phyloP scores from a whole-genome alignment of 768 basidiomycete species.

The Hysterangium stoloniferum region DNA sequence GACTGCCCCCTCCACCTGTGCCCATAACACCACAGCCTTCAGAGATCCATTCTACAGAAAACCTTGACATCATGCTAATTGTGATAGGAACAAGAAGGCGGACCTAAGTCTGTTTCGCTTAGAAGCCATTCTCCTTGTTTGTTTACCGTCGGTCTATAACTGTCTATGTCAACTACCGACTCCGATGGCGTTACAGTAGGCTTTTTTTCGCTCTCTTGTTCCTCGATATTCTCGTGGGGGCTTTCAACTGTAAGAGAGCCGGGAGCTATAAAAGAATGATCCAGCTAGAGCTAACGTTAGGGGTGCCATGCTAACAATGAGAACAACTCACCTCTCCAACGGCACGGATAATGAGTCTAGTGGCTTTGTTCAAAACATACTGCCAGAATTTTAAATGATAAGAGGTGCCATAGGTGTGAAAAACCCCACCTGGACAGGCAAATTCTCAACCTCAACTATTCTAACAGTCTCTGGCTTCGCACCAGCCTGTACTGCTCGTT shows the following conservation, averaged over 20 bases:
- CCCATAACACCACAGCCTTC: conserved; percentile 59
- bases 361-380: conserved; percentile 44
- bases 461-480: conserved; percentile 35
- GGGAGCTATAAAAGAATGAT: too few relatives aligned
- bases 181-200: not conserved
- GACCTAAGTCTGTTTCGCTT: conserved; percentile 34
- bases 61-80: not conserved
- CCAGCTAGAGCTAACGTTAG: conserved; percentile 21
- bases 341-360: conserved; percentile 52
- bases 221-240: not conserved
- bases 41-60: conserved; percentile 44
- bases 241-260: too few relatives aligned
- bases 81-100: not conserved
- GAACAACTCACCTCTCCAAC: conserved; percentile 40
- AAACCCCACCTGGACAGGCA: conserved; percentile 39
- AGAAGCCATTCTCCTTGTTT: conserved; percentile 36
- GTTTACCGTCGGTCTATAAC: conserved; percentile 31
- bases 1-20: conserved; percentile 55
- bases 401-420: not conserved
- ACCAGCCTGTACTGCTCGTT: conserved; percentile 37
- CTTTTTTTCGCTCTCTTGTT: not conserved
- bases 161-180: conserved; percentile 22
- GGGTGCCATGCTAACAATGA: conserved; percentile 14
- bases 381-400: conserved; percentile 12
- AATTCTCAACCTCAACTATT: conserved; percentile 47